A percentile compares a stretch with the other conserved stretches of the same genome.
phyloP scores from a whole-genome alignment of 257 asterid genomes.

The Solanum ossicruentum region DNA sequence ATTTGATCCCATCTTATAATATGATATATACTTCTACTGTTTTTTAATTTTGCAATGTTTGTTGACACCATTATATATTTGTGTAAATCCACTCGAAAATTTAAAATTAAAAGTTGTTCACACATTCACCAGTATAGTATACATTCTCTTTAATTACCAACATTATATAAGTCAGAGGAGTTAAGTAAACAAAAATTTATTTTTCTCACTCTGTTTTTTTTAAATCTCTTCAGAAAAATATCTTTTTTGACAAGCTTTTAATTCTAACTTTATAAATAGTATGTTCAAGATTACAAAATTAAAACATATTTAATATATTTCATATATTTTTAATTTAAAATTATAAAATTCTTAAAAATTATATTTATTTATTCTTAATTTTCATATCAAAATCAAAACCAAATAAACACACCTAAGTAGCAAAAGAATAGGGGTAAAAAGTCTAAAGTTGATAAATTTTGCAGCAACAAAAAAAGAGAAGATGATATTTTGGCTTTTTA shows the following conservation, averaged over 20 bases:
- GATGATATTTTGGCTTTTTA: conserved; percentile 21
- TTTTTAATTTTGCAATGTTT: background rate
- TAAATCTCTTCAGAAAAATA: no score
- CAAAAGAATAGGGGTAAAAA: background rate
- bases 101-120: background rate
- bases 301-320: no score
- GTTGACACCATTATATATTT: background rate
- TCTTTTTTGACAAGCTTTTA: no score
- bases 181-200: background rate
- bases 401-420: background rate
- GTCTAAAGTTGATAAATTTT: background rate
- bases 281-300: no score
- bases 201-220: no score
- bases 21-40: no score
- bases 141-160: background rate
- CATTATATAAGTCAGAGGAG: background rate
- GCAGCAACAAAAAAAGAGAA: background rate
- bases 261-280: no score
- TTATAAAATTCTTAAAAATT: background rate
- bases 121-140: background rate
- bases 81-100: background rate
- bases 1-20: no score
- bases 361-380: background rate
- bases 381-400: background rate
- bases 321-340: background rate